Percentiles rank a stretch among this genome's conserved stretches.
Evolutionary conservation across 768 basidiomycete genomes (phyloP).

Genomic region (Lentinula detonsa): DNA sequence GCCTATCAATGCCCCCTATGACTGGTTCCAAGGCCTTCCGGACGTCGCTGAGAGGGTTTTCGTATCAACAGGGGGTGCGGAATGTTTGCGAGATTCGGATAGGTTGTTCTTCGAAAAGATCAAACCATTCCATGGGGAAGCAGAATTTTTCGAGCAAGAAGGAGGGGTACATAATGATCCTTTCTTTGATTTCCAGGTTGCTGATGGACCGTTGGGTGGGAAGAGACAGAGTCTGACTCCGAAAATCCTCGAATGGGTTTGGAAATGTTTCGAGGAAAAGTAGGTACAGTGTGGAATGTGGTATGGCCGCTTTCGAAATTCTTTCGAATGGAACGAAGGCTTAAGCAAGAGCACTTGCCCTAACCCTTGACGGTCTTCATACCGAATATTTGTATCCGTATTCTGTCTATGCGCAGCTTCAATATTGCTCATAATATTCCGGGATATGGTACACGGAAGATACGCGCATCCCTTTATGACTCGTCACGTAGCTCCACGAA

Average conservation of each 20-base stretch:
- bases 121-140: constrained; percentile 11
- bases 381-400: too few species aligned
- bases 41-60: constrained; percentile 25
- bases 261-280: not conserved
- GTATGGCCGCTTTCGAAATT: too few species aligned
- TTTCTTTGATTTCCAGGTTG: constrained; percentile 17
- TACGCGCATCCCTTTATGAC: too few species aligned
- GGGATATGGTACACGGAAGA: too few species aligned
- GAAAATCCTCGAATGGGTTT: not conserved
- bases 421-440: too few species aligned
- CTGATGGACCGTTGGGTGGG: not conserved
- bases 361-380: too few species aligned
- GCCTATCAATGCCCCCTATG: constrained; percentile 21
- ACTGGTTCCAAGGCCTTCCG: constrained; percentile 28
- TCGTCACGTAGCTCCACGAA: too few species aligned
- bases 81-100: constrained; percentile 25
- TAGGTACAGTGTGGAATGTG: too few species aligned
- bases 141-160: constrained; percentile 21
- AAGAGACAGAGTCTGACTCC: not conserved
- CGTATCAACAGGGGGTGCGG: constrained; percentile 28
- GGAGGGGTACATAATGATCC: constrained; percentile 32
- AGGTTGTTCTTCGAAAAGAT: constrained; percentile 20
- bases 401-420: too few species aligned
- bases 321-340: too few species aligned
- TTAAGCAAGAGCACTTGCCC: too few species aligned